These are phyloP conservation scores for Castanospermum australe DNA, from an alignment of 306 rosid species.

Conservation along the genomic window DNA sequence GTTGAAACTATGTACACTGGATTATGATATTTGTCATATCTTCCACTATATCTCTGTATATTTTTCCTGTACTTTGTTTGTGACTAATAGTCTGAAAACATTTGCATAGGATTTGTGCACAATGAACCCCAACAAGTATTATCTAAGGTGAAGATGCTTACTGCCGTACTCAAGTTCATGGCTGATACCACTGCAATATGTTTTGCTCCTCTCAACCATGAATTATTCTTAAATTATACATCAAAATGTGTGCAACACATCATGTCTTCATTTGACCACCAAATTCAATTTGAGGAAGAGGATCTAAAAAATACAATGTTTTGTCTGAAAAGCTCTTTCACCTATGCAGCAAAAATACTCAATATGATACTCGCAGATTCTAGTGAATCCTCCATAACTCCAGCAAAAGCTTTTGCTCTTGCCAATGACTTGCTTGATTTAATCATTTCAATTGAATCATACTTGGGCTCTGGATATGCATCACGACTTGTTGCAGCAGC, in stretches of 20 bases:
- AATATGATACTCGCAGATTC: conserved; percentile 44
- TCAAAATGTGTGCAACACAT: conserved; percentile 48
- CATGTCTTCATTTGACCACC: conserved; percentile 35
- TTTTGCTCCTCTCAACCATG: conserved; percentile 51
- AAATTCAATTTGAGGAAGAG: conserved; percentile 52
- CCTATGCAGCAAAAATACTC: conserved; percentile 77
- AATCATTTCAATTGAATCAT: conserved; percentile 53
- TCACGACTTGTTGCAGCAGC: conserved; percentile 60
- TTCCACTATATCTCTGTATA: neutral
- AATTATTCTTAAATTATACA: conserved; percentile 56
- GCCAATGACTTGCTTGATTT: conserved; percentile 71
- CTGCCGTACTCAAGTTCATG: conserved; percentile 72
- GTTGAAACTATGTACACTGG: neutral
- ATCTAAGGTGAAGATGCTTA: conserved; percentile 69
- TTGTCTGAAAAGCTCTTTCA: conserved; percentile 73
- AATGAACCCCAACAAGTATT: conserved; percentile 36
- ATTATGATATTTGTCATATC: neutral
- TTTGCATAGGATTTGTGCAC: conserved; percentile 42
- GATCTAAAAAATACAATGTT: conserved; percentile 46
- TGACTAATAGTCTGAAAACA: conserved; percentile 20
- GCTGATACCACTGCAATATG: conserved; percentile 59
- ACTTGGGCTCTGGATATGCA: conserved; percentile 64
- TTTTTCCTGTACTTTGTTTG: conserved; percentile 13
- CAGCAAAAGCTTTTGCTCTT: conserved; percentile 49
- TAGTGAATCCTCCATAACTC: conserved; percentile 43